Conservation (phyloP, 257 asterid genomes). For the Primulina huaijiensis region DNA sequence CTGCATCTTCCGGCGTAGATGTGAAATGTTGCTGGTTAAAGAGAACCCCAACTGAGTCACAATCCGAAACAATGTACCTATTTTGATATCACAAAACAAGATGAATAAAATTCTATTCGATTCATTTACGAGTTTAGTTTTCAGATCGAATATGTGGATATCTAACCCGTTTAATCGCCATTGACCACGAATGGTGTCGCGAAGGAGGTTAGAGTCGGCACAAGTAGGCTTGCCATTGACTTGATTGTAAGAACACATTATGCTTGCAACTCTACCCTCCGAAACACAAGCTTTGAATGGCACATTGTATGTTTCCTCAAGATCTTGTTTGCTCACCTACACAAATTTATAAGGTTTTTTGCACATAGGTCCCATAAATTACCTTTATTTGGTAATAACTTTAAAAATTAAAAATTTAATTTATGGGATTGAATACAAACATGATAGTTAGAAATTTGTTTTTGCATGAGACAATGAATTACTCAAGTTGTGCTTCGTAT, state of each 20-base stretch:
- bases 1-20: constrained; percentile 77
- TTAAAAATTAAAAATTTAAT: too few species aligned
- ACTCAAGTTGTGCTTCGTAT: too few species aligned
- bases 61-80: constrained; percentile 82
- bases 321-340: constrained; percentile 81
- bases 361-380: too few species aligned
- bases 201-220: constrained; percentile 79
- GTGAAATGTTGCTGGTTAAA: constrained; percentile 61
- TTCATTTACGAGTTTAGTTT: too few species aligned
- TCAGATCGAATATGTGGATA: too few species aligned
- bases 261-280: constrained; percentile 88
- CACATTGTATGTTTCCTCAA: constrained; percentile 89
- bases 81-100: too few species aligned
- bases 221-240: constrained; percentile 94
- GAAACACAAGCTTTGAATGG: constrained; percentile 87
- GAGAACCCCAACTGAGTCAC: constrained; percentile 76
- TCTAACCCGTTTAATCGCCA: constrained; percentile 83
- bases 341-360: background rate
- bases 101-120: too few species aligned
- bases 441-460: too few species aligned
- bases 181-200: constrained; percentile 66
- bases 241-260: constrained; percentile 94
- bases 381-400: too few species aligned
- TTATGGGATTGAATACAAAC: too few species aligned
- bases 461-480: too few species aligned